These are phyloP conservation scores for Heteromeles arbutifolia DNA, from an alignment of 306 rosid genomes.

Conservation along the genomic window DNA sequence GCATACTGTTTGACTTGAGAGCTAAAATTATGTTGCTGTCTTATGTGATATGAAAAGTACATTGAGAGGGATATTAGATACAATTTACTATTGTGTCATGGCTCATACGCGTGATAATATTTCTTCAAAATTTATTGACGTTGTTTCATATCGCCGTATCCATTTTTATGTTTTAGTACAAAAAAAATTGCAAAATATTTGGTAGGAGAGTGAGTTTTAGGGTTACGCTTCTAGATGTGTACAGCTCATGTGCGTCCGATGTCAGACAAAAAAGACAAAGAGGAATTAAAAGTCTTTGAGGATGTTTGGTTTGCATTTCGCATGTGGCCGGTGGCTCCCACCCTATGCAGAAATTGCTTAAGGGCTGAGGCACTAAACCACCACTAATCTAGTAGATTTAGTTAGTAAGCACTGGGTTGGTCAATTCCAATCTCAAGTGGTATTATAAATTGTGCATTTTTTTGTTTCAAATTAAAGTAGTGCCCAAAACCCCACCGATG, in stretches of 20 bases:
- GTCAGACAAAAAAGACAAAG: background rate
- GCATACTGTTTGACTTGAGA: rapidly evolving
- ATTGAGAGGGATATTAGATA: no score
- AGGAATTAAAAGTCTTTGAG: background rate
- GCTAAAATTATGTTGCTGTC: no score
- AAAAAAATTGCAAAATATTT: no score
- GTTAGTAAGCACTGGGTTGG: background rate
- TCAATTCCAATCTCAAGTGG: background rate
- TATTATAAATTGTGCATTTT: background rate
- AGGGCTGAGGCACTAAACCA: background rate
- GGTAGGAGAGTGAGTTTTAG: background rate
- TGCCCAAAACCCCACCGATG: background rate
- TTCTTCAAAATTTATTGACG: no score
- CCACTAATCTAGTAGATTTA: background rate
- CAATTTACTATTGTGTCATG: no score
- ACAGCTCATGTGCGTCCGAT: background rate
- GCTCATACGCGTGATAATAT: no score
- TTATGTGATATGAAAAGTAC: no score
- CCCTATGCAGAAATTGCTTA: background rate
- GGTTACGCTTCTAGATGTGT: background rate
- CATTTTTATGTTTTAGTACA: no score
- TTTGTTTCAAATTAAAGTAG: conserved; percentile 5
- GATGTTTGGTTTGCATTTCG: background rate
- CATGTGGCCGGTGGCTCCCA: background rate
- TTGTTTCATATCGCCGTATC: background rate